A percentile compares a stretch with the other conserved stretches of the same genome.
These are phyloP conservation scores for Fragaria ananassa DNA, from an alignment of 306 rosid species.

Conservation along the genomic window DNA sequence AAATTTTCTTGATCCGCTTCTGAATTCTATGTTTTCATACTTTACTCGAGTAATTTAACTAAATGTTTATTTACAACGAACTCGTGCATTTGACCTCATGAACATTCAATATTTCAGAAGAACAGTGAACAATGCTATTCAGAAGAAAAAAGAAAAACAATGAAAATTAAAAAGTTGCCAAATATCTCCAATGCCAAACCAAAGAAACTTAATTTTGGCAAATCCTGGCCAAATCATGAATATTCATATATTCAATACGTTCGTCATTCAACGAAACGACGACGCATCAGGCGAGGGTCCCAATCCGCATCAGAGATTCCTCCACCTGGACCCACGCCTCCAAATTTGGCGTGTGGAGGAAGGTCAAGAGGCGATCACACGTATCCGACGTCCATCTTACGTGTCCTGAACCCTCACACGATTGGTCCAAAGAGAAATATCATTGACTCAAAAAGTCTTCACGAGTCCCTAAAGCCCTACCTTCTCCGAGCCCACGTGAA, in stretches of 20 bases:
- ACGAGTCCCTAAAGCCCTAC: neutral
- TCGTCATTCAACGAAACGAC: neutral
- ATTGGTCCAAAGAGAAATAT: neutral
- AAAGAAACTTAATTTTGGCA: no score
- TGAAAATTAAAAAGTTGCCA: no score
- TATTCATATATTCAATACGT: neutral
- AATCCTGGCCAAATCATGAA: no score
- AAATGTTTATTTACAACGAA: no score
- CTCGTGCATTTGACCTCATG: no score
- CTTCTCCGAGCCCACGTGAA: constrained; percentile 9
- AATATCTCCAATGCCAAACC: no score
- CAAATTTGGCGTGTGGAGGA: neutral
- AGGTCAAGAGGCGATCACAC: neutral
- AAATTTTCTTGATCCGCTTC: no score
- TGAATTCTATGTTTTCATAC: no score
- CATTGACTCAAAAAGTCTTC: neutral
- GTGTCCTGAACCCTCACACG: neutral
- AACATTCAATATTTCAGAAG: no score
- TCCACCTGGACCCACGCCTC: neutral
- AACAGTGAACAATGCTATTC: no score
- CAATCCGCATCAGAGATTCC: neutral
- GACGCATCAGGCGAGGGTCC: neutral
- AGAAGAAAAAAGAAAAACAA: no score
- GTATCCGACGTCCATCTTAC: neutral
- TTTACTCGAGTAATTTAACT: no score